Evolutionary conservation across 1,284 basidiomycete species (phyloP).

Genomic region (Ganoderma leucocontextum): DNA sequence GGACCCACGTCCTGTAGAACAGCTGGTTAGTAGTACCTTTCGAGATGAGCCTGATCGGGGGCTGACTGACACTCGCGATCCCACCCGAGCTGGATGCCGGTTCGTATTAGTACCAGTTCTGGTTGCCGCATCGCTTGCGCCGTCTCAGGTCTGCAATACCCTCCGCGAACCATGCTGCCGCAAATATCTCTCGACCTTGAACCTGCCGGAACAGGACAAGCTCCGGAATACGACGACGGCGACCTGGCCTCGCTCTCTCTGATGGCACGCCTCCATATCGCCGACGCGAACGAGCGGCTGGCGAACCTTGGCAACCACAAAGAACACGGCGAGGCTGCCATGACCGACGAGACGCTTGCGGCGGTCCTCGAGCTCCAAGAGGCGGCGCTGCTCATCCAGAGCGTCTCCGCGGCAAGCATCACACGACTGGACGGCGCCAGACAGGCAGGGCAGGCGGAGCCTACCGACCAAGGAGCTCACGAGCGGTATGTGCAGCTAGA

Average conservation of each 20-base stretch:
- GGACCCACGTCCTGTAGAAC: not conserved
- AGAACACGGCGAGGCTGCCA: not conserved
- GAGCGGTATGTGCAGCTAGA: not conserved
- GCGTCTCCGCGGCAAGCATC: not conserved
- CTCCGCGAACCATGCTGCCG: not conserved
- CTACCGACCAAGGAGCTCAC: not conserved
- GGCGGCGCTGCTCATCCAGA: not conserved
- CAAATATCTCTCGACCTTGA: not conserved
- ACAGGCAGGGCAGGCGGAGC: not conserved
- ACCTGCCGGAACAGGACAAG: not conserved
- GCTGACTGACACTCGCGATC: not conserved
- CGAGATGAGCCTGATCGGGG: not conserved
- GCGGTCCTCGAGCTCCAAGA: not conserved
- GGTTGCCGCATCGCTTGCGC: not conserved
- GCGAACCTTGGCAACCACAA: not conserved
- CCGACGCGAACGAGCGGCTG: slow-evolving; percentile 3
- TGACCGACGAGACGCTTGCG: not conserved
- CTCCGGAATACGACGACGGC: not conserved
- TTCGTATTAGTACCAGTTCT: not conserved
- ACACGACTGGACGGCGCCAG: not conserved
- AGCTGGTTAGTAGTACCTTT: not conserved
- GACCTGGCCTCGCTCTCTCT: not conserved
- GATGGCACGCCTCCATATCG: not conserved
- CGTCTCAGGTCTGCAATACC: not conserved
- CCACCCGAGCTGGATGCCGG: not conserved